Percentiles rank a stretch among this genome's conserved stretches.
Conservation (phyloP, 805 yeast genomes). For the Cyberlindnera xylosilytica region DNA sequence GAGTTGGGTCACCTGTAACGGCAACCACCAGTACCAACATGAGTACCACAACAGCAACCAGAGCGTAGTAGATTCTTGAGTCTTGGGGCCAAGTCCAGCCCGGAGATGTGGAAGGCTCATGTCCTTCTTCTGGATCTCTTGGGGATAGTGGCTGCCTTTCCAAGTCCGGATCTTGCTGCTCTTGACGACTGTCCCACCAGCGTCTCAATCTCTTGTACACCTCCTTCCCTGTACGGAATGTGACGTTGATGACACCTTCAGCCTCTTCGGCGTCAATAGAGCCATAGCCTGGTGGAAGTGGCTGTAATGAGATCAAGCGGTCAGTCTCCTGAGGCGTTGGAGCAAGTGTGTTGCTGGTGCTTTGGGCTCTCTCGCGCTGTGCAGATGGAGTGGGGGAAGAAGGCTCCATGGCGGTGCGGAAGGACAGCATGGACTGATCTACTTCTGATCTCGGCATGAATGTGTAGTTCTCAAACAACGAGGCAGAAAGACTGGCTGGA, state of each 20-base stretch:
- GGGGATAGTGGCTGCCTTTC: constrained; percentile 14
- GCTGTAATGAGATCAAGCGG: not conserved
- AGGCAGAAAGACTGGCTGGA: constrained; percentile 1
- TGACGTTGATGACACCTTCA: not conserved
- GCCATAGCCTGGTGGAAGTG: constrained; percentile 1
- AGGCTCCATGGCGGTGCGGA: constrained; percentile 10
- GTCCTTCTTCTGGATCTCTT: not conserved
- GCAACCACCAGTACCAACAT: constrained; percentile 9
- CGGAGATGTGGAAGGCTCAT: not conserved
- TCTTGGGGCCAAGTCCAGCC: not conserved
- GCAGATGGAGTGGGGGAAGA: too few species aligned
- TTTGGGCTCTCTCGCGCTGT: not conserved
- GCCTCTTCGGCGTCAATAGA: not conserved
- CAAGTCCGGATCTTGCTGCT: constrained; percentile 5
- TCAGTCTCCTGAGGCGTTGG: not conserved
- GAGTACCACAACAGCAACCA: constrained; percentile 2
- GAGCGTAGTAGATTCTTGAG: constrained; percentile 1
- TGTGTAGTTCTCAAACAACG: constrained; percentile 7
- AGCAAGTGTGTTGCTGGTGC: not conserved
- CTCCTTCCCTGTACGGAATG: not conserved
- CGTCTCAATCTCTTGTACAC: constrained; percentile 1
- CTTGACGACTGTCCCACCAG: not conserved
- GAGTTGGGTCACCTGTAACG: constrained; percentile 19
- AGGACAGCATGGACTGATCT: constrained; percentile 4
- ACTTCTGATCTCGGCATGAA: constrained; percentile 1